Evolutionary conservation across 2,329 filamentous ascomycete species (phyloP).

Genomic region (Dactylellina haptotyla): DNA sequence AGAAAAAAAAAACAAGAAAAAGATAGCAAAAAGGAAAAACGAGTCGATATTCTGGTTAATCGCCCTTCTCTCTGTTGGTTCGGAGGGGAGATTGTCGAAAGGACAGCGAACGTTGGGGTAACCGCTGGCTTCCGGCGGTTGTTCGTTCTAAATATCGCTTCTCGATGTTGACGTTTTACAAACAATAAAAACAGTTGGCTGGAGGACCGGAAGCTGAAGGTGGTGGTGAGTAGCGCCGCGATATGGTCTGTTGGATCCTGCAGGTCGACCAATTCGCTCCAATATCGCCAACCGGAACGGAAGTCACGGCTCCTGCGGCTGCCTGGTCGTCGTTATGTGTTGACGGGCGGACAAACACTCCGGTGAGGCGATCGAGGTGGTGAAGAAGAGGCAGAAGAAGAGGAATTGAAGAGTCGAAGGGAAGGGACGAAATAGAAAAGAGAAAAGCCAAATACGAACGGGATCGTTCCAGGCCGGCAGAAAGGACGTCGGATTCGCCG

Average conservation of each 20-base stretch:
- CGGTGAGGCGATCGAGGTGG: slow-evolving; percentile 18
- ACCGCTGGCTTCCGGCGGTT: slow-evolving; percentile 45
- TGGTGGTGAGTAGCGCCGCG: slow-evolving; percentile 28
- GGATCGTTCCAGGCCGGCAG: background rate
- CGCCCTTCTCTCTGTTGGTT: background rate
- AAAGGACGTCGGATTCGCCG: slow-evolving; percentile 21
- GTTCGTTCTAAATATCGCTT: slow-evolving; percentile 27
- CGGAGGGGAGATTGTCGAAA: background rate
- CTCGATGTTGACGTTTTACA: background rate
- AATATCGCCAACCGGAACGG: slow-evolving; percentile 43
- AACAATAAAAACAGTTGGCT: slow-evolving; percentile 15
- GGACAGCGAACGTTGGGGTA: slow-evolving; percentile 26
- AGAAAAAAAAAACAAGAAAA: too few relatives aligned
- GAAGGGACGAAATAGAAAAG: slow-evolving; percentile 11
- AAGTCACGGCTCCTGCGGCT: background rate
- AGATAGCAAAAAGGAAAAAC: too few relatives aligned
- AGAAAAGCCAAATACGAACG: slow-evolving; percentile 9
- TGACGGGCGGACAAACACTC: slow-evolving; percentile 13
- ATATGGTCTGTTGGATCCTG: slow-evolving; percentile 39
- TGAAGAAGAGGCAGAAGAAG: background rate
- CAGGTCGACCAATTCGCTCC: slow-evolving; percentile 30
- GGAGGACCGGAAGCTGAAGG: background rate
- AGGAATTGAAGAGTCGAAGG: background rate
- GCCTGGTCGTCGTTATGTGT: background rate
- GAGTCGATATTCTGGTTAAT: too few relatives aligned